Evolutionary conservation across 805 yeast genomes (phyloP), one percentile per base, ranked within the genome.

Genomic region (Brettanomyces bruxellensis): DNA sequence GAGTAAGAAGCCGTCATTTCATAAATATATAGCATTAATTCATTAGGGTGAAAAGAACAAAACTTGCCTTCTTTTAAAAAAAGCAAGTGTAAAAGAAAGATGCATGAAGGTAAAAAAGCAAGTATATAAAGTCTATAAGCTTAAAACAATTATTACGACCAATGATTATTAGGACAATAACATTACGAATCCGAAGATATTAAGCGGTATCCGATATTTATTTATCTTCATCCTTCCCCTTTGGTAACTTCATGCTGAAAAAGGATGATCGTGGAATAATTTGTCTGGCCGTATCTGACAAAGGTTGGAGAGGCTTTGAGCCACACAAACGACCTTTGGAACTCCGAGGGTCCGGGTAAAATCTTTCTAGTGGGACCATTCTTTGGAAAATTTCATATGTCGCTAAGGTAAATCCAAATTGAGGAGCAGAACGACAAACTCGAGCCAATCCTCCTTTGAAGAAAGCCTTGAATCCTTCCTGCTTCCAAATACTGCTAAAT

Each of bases 371-470:
- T 41, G 96, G 96, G 66, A 88, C 71, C 57, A 82, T 58, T 42
- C 73, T 77, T 63, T 91, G 95, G 65, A 91, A 81, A 34, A 93
- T 66, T 66, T 91, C 99, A 67, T 93, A 91, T 25, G 96, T 90
- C n/a, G 98, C 98, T 58, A 91, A 75, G 5, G 99, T 91, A 68
- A 90, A 90, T 46, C 98, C 99, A 65, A 91, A 91, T 67, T 91
- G 99, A 6, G 99, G 99, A 1, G 97, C 89, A 4, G 97, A 90
- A 67, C 98, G 78, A 59, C 89, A 72, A 37, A 91, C 89, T 66
- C 99, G 79, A 5, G 98, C 98, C 48, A 90, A 78, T 36, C 97
- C 95, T 58, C 99, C 99, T 72, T 91, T 91, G 75, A 90, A 91
- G 61, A 91, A 86, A 11, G 96, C 95, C 50, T 71, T 66, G 48